Percentiles rank a stretch among this genome's conserved stretches.
Conservation (phyloP, 345 rosid genomes). For the Gossypium anomalum region DNA sequence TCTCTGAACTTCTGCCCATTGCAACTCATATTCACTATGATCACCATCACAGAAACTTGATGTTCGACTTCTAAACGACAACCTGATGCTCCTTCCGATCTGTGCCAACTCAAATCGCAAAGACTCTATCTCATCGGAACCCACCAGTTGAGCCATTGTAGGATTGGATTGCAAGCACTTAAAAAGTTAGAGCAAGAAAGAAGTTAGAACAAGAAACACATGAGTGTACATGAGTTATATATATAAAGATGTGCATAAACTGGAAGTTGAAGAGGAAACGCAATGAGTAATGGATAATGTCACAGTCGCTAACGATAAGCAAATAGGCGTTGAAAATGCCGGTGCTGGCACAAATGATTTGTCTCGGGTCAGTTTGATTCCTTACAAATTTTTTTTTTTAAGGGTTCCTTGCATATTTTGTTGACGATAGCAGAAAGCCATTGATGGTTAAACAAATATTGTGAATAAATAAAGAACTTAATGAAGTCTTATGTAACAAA, state of each 20-base stretch:
- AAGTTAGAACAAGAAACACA: neutral
- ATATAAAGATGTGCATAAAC: neutral
- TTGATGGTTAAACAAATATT: too few relatives aligned
- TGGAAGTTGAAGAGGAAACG: neutral
- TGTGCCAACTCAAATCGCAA: constrained; percentile 35
- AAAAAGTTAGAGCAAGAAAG: neutral
- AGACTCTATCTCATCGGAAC: constrained; percentile 34
- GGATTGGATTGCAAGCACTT: neutral
- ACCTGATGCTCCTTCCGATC: constrained; percentile 39
- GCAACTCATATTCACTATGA: neutral
- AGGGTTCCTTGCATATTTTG: too few relatives aligned
- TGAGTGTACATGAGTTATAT: neutral
- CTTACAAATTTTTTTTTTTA: neutral
- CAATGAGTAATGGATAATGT: neutral
- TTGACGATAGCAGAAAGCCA: too few relatives aligned
- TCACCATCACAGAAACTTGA: constrained; percentile 21
- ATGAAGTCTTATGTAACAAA: neutral
- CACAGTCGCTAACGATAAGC: neutral
- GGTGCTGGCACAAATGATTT: neutral
- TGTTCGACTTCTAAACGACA: constrained; percentile 29
- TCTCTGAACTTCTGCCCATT: constrained; percentile 13
- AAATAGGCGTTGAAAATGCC: neutral
- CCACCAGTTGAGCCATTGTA: constrained; percentile 30
- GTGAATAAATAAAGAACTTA: too few relatives aligned
- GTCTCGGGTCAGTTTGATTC: neutral